Conservation (phyloP, 345 rosid genomes). For the Murraya paniculata region DNA sequence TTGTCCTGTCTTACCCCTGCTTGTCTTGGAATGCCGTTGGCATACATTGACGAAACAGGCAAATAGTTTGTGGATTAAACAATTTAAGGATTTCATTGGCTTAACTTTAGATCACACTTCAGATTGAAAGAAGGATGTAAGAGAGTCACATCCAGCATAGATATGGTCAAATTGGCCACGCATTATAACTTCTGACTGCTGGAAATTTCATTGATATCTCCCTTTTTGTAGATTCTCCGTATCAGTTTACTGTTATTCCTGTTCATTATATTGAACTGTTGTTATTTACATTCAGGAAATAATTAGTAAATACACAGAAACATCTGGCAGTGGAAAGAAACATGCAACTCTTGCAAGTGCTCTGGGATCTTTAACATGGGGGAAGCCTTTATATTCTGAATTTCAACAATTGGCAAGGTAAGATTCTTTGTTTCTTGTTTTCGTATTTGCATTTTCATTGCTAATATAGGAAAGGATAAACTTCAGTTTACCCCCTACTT, state of each 20-base stretch:
- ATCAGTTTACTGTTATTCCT: background rate
- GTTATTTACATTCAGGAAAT: constrained; percentile 56
- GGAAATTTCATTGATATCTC: background rate
- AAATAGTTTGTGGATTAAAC: background rate
- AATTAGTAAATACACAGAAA: constrained; percentile 53
- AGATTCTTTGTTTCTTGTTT: background rate
- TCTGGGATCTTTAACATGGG: constrained; percentile 80
- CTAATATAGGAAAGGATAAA: too few relatives aligned
- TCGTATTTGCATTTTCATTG: background rate
- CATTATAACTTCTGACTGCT: background rate
- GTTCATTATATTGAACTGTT: constrained; percentile 1
- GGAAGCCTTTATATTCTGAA: constrained; percentile 64
- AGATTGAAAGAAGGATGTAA: background rate
- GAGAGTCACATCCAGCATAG: background rate
- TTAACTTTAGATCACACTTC: background rate
- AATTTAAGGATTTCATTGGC: background rate
- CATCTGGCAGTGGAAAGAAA: constrained; percentile 57
- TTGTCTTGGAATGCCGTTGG: too few relatives aligned
- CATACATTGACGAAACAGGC: too few relatives aligned
- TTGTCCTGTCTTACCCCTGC: background rate
- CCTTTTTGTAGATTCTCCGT: background rate
- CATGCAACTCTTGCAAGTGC: constrained; percentile 82
- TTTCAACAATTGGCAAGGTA: constrained; percentile 84
- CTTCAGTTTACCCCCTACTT: too few relatives aligned
- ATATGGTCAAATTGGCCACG: background rate